Conservation (phyloP, 352 stramenopile genomes). For the Phytopythium sindhum region DNA sequence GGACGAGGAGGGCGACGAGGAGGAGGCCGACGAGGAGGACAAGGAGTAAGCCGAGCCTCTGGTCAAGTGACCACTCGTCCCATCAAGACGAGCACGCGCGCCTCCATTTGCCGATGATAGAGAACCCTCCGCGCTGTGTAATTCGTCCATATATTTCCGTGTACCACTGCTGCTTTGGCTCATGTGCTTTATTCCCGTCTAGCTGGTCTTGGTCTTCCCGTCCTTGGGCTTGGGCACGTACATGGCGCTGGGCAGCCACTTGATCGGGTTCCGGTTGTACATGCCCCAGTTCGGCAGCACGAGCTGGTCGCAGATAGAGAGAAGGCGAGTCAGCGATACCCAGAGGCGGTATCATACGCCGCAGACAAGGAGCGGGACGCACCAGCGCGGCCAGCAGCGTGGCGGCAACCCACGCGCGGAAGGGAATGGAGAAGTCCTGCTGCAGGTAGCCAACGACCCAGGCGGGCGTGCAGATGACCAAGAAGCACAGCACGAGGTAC, state of each 20-base stretch:
- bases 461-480: conserved; percentile 70
- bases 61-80: neutral
- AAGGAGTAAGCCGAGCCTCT: conserved; percentile 20
- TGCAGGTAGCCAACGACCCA: conserved; percentile 84
- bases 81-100: neutral
- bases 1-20: conserved; percentile 27
- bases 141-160: conserved; percentile 13
- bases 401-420: conserved; percentile 66
- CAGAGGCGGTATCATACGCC: neutral
- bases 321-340: neutral
- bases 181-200: neutral
- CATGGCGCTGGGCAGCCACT: conserved; percentile 77
- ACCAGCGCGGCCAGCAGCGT: conserved; percentile 61
- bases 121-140: neutral
- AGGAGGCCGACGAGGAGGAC: conserved; percentile 23
- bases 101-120: conserved; percentile 1
- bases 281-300: conserved; percentile 80
- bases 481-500: conserved; percentile 59
- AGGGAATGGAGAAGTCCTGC: conserved; percentile 78
- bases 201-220: conserved; percentile 13
- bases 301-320: conserved; percentile 26
- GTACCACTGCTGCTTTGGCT: conserved; percentile 14
- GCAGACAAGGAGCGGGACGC: conserved; percentile 7
- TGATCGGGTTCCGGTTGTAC: conserved; percentile 82
- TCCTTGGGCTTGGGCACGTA: conserved; percentile 61